Evolutionary conservation across 257 asterid species (phyloP), one percentile per base, ranked within the genome.

Genomic region (Forsythia suspensa): DNA sequence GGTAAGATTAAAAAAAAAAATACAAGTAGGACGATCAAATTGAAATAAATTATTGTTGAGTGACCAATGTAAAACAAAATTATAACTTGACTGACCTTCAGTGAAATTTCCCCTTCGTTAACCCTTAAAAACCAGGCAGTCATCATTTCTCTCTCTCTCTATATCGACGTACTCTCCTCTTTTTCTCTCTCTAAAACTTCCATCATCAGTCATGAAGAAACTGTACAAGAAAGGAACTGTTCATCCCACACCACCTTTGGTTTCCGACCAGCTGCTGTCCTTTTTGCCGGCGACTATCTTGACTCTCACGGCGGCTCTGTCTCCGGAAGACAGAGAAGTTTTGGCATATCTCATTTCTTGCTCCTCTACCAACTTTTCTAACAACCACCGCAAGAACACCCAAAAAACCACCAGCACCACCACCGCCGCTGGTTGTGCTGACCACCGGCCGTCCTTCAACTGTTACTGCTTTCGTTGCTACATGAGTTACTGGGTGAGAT

Each of bases 401-500:
- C 82, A n/a, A 75, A 78, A 67, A 37, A 6, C 84, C n/a, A 52
- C 63, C 63, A 6, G 18, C 18, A 3, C 16, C 18, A 59, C 83
- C 70, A 69, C 75, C 20, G 73, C 44, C 44, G 44, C 4, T 8
- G 8, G 79, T n/a, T 68, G 76, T 81, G 70, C 77, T 13, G 91
- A 90, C 89, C 95, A 92, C 79, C 77, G 86, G 4, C 77, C 88
- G 38, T 83, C 85, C 76, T 90, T 89, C 69, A 83, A 68, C 85
- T 92, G 97, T 83, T 79, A 69, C 85, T 91, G 97, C 86, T 92
- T 92, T 85, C 80, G 89, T 8, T 92, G 97, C 79, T 92, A 92
- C 67, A 89, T 80, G 87, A 83, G 88, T 66, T 92, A 89, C 46
- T 92, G 97, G 97, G 91, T 76, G 4, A 86, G 82, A 79, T 92